Conservation (phyloP, 495 filamentous ascomycete genomes). For the Hypoxylon trugodes region DNA sequence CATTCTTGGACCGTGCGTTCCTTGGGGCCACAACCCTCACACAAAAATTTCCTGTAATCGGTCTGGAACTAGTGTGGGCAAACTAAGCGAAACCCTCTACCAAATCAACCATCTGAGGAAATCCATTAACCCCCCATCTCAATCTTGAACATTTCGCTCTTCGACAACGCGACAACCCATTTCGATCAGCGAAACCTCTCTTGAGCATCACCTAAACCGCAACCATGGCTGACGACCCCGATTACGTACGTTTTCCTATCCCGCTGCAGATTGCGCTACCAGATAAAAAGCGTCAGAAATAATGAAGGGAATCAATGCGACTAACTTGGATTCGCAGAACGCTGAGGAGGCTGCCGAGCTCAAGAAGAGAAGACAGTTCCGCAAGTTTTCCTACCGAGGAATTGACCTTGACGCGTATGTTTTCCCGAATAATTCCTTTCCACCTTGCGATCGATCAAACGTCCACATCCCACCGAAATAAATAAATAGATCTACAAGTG, state of each 20-base stretch:
- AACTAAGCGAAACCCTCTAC: constrained; percentile 39
- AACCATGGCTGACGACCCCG: constrained; percentile 85
- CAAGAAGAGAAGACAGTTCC: constrained; percentile 99
- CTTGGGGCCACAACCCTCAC: constrained; percentile 40
- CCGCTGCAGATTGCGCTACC: neutral
- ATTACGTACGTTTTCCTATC: constrained; percentile 75
- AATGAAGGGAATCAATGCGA: constrained; percentile 15
- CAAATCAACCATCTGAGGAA: constrained; percentile 28
- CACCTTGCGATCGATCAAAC: neutral
- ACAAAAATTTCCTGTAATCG: constrained; percentile 36
- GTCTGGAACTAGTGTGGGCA: neutral
- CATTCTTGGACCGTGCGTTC: constrained; percentile 22
- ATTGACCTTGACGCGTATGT: constrained; percentile 98
- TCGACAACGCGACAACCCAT: constrained; percentile 36
- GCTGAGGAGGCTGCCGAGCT: constrained; percentile 96
- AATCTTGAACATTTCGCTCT: constrained; percentile 34
- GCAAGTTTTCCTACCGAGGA: constrained; percentile 99
- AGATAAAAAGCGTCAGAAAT: neutral
- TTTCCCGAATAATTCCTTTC: constrained; percentile 14
- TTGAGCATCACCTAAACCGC: constrained; percentile 50
- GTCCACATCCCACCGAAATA: neutral
- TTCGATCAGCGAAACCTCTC: constrained; percentile 27
- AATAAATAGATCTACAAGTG: neutral
- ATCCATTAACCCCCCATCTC: constrained; percentile 33
- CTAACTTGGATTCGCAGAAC: constrained; percentile 64